Evolutionary conservation across 164 flowering plant genomes (phyloP), one percentile per base, ranked within the genome.

Genomic region (Aristolochia fimbriata): DNA sequence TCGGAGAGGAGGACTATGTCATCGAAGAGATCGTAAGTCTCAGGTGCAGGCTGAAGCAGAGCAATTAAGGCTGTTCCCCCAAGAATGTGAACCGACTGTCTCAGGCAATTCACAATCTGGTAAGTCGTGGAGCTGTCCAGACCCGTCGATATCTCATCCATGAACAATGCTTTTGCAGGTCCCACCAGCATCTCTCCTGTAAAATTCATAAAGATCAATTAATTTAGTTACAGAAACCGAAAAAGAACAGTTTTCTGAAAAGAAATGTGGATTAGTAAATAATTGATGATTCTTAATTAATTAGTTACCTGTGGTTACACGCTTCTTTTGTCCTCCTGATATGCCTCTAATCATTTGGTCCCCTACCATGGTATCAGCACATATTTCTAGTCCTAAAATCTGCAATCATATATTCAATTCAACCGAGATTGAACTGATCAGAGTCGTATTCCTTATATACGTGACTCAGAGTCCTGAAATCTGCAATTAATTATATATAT

Each of bases 111-210:
- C 66, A 86, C 83, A 55, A 89, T 83, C 59, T 81, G 82, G 64
- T 43, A 89, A 11, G 93, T 86, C 13, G 93, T 89, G 1, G 94
- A 89, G 62, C 86, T 89, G 69, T 89, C 94, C 55, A 89, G 65
- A 37, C 96, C 96, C 9, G 89, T 89, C 0, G 96, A 89, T 69
- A 89, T 89, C 72, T 86, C 94, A 56, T 89, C 96, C 96, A 89
- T 89, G 69, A 89, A 82, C 47, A 89, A 65, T 10, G 78, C 85
- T 43, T 68, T 79, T 51, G 89, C 72, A 1, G 91, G 96, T 61
- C 91, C 93, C 33, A 88, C 96, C 50, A 88, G 65, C 91, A 86
- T 86, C 67, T 88, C 96, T 25, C 93, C 92, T 84, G 46, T 27
- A 46, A 6, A 21, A 21, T 46, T 25, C 12, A 22, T 24, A 10